Evolutionary conservation across 225 moss, liverwort and hornwort genomes (phyloP), one percentile per base, ranked within the genome.

Genomic region (Marchantia paleacea): DNA sequence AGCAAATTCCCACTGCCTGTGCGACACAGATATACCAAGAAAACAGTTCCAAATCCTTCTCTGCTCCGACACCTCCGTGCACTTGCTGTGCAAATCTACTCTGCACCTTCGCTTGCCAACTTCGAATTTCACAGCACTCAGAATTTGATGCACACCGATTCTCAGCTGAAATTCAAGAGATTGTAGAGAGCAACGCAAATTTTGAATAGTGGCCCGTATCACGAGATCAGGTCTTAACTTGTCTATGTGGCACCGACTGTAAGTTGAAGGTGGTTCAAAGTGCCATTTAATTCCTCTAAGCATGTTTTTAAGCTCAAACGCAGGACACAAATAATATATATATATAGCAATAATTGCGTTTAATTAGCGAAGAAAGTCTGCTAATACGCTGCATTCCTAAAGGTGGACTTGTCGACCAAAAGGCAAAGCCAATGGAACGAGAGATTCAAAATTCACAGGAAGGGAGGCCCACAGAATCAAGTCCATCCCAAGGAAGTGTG

Each of bases 401-500:
- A 70, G 70, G 39, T 39, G 70, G 20, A 16, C 49, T 18, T 19
- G 26, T 12, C 1, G 22, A 72, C 19, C 72, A 22, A 12, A 72
- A 72, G 72, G 50, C 72, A 72, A 16, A 7, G 20, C 20, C 11
- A 74, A 55, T 25, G 25, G 24, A 78, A 47, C 24, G 65, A 12
- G 64, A 78, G 64, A 63, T 65, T 47, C 65, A 50, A 25, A 76
- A 28, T 12, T 62, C 47, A 8, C 31, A 5, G 39, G 7, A 48
- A 76, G 47, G 54, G 75, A 75, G 75, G 60, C 76, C 76, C 61
- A 76, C 76, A 76, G 47, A 76, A 76, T 76, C 70, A 11, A 28
- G 22, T 60, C 39, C 14, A 48, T 18, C 61, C 67, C 7, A 16
- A 51, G 24, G 53, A n/a, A 24, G 57, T 57, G 58, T 76, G 76